phyloP scores from a whole-genome alignment of 305 asterid genomes.

The Solanum aculeatissimum region DNA sequence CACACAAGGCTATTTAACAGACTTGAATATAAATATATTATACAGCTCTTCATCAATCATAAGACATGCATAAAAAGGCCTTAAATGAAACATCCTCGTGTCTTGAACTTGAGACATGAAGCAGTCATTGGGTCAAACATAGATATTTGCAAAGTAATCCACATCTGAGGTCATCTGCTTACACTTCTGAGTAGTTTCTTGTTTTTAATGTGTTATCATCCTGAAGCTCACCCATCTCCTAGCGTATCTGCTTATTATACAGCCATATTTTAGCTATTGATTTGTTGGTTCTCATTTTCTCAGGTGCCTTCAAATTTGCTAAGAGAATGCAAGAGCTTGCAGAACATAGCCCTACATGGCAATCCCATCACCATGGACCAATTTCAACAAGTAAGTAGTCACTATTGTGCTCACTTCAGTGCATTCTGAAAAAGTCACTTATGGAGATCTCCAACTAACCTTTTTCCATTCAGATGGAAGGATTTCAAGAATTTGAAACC shows the following conservation, averaged over 20 bases:
- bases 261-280: neutral
- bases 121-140: neutral
- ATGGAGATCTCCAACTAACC: neutral
- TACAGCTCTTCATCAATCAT: neutral
- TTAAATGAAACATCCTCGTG: neutral
- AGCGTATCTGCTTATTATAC: neutral
- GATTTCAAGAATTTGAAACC: slow-evolving; percentile 75
- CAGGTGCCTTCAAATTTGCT: slow-evolving; percentile 76
- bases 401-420: neutral
- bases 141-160: neutral
- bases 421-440: neutral
- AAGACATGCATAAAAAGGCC: neutral
- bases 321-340: slow-evolving; percentile 78
- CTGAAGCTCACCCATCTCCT: neutral
- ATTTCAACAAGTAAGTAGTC: slow-evolving; percentile 60
- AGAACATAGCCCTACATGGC: slow-evolving; percentile 75
- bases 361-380: slow-evolving; percentile 91
- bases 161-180: neutral
- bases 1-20: neutral
- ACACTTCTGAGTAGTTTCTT: neutral
- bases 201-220: neutral
- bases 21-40: neutral
- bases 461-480: slow-evolving; percentile 57
- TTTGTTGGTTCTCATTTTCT: neutral
- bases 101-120: neutral